Evolutionary conservation across 352 stramenopile species (phyloP).

Genomic region (Phytophthora syringae): DNA sequence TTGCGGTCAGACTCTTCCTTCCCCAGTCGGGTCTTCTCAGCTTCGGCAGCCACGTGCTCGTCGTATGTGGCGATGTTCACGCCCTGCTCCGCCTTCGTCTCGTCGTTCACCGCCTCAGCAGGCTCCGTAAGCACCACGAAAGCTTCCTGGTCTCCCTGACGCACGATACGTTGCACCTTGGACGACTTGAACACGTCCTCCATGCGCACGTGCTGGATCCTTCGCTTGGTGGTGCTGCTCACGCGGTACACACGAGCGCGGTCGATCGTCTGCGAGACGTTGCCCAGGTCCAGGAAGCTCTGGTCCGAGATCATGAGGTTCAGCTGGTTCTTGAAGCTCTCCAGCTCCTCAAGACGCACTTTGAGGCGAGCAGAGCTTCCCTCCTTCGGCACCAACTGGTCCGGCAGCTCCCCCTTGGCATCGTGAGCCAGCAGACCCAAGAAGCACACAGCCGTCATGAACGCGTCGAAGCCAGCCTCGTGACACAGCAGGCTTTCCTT

Average conservation of each 20-base stretch:
- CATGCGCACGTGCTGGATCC: slow-evolving; percentile 67
- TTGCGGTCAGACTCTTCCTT: slow-evolving; percentile 41
- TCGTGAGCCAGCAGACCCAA: slow-evolving; percentile 71
- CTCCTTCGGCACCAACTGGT: slow-evolving; percentile 33
- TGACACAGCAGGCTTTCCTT: slow-evolving; percentile 72
- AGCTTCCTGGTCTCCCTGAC: slow-evolving; percentile 66
- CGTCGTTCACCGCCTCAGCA: slow-evolving; percentile 39
- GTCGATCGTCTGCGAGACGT: slow-evolving; percentile 68
- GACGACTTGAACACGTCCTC: slow-evolving; percentile 69
- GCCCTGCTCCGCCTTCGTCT: slow-evolving; percentile 38
- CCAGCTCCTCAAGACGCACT: slow-evolving; percentile 51
- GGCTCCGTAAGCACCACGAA: slow-evolving; percentile 57
- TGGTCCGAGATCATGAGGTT: slow-evolving; percentile 86
- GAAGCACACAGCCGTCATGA: slow-evolving; percentile 87
- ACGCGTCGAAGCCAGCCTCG: slow-evolving; percentile 87
- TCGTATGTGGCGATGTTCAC: slow-evolving; percentile 65
- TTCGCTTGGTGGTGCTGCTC: slow-evolving; percentile 63
- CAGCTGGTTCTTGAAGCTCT: slow-evolving; percentile 71
- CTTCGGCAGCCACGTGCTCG: slow-evolving; percentile 46
- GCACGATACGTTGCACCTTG: slow-evolving; percentile 71
- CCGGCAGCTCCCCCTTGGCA: slow-evolving; percentile 50
- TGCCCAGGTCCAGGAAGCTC: slow-evolving; percentile 59
- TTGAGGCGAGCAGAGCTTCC: slow-evolving; percentile 42
- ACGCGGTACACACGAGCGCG: slow-evolving; percentile 69
- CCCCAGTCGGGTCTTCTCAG: slow-evolving; percentile 29